A percentile compares a stretch with the other conserved stretches of the same genome.
Evolutionary conservation across 2,329 filamentous ascomycete species (phyloP).

Genomic region (Lecanicillium sp.): DNA sequence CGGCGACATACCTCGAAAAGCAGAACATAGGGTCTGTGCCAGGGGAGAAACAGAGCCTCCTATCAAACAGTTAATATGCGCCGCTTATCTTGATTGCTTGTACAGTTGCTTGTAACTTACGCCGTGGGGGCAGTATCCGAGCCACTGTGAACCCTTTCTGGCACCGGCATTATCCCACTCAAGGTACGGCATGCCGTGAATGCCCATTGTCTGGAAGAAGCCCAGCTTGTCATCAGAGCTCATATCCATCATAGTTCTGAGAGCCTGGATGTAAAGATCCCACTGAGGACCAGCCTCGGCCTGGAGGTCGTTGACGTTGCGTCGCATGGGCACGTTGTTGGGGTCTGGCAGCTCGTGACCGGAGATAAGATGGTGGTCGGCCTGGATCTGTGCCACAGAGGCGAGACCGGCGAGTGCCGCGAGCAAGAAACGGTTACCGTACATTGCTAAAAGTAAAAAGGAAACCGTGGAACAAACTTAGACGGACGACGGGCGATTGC

Average conservation of each 20-base stretch:
- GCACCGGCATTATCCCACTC: slow-evolving; percentile 25
- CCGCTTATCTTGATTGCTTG: background rate
- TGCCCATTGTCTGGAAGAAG: slow-evolving; percentile 33
- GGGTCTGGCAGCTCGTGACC: background rate
- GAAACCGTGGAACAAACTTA: too few species aligned
- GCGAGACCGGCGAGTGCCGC: background rate
- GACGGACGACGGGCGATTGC: too few species aligned
- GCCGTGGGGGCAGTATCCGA: slow-evolving; percentile 32
- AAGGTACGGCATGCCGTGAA: slow-evolving; percentile 24
- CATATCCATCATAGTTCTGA: slow-evolving; percentile 30
- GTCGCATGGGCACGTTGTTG: slow-evolving; percentile 27
- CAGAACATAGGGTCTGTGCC: slow-evolving; percentile 45
- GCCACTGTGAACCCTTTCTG: slow-evolving; percentile 15
- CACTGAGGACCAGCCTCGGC: slow-evolving; percentile 25
- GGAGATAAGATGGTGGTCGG: slow-evolving; percentile 4
- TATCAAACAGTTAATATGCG: slow-evolving; percentile 15
- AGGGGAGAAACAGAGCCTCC: slow-evolving; percentile 37
- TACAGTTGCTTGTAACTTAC: slow-evolving; percentile 22
- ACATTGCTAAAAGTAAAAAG: background rate
- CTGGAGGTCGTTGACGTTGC: slow-evolving; percentile 36
- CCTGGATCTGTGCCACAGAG: background rate
- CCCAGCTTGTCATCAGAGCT: slow-evolving; percentile 32
- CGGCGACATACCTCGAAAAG: slow-evolving; percentile 38
- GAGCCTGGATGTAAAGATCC: slow-evolving; percentile 38
- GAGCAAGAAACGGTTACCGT: background rate